Evolutionary conservation across 768 basidiomycete genomes (phyloP), one percentile per base, ranked within the genome.

Genomic region (Chalciporus pseudorubinellus): DNA sequence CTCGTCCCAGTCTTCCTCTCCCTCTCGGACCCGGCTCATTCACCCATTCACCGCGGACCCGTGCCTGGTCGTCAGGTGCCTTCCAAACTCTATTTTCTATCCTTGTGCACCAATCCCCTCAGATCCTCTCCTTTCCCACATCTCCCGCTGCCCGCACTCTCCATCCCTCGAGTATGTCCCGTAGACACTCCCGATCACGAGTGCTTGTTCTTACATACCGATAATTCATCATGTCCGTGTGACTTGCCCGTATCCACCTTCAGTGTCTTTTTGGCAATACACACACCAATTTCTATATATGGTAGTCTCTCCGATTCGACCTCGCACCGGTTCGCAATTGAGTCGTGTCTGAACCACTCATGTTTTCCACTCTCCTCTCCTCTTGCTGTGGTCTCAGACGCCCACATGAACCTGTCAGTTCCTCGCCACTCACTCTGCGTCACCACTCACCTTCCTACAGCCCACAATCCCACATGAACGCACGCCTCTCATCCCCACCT

Each of bases 31-130:
- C 55, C 57, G 56, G 40, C 42, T 47, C 57, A 59, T 62, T 57
- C 57, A 42, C 9, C 26, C 26, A 44, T 18, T 22, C 34, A 48
- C 52, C 52, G 55, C 53, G 51, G 40, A 46, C 39, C n/a, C 50
- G 66, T 70, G 61, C 66, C 67, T 66, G 67, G 63, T 59, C 51
- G 65, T 55, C 54, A 53, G 28, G 62, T 44, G 46, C n/a, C 39
- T 44, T 34, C 62, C 56, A 57, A 58, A 58, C 56, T 52, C 48
- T 52, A 53, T 50, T 43, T 52, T 56, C 51, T 9, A 26, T 26
- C 26, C 9, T 26, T 26, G 26, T 26, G 9, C 28, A 55, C 42
- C 20, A 38, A 16, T 36, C 33, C 34, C 24, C 19, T 19, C n/a
- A 44, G n/a, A 14, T 41, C 39, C 14, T 19, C 20, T 46, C 26